Evolutionary conservation across 2,329 filamentous ascomycete genomes (phyloP).

Genomic region (Botrytis hyacinthi): DNA sequence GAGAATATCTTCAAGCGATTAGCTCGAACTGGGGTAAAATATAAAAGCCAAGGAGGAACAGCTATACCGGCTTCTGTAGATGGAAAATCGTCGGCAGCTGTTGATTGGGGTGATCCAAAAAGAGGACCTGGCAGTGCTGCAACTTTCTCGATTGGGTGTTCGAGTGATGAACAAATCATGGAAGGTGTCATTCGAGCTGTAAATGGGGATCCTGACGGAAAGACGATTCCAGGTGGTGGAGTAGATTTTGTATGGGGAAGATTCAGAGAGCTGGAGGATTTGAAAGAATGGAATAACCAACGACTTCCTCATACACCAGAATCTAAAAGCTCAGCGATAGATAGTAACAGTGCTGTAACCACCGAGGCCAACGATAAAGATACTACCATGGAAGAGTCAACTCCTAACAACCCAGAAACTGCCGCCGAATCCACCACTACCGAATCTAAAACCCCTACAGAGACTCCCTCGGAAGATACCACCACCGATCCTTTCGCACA

Average conservation of each 20-base stretch:
- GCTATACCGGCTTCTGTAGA: conserved; percentile 54
- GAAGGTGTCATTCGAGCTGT: conserved; percentile 57
- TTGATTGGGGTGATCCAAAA: conserved; percentile 86
- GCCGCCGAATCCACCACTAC: background rate
- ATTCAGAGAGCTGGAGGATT: conserved; percentile 62
- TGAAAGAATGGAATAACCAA: conserved; percentile 66
- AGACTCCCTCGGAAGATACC: background rate
- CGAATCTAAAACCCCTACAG: background rate
- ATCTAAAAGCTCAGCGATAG: background rate
- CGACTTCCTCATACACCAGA: conserved; percentile 29
- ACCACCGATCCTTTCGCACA: background rate
- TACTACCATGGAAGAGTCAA: background rate
- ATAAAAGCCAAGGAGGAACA: conserved; percentile 59
- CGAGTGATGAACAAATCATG: conserved; percentile 57
- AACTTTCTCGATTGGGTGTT: conserved; percentile 56
- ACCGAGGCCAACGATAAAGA: background rate
- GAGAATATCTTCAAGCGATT: conserved; percentile 91
- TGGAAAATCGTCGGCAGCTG: conserved; percentile 66
- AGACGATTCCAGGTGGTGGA: conserved; percentile 56
- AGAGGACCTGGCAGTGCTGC: conserved; percentile 57
- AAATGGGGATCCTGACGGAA: conserved; percentile 55
- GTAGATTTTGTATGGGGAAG: conserved; percentile 67
- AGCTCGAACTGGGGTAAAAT: conserved; percentile 58
- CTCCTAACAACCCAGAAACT: background rate
- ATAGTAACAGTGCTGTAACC: background rate